Evolutionary conservation across 345 rosid genomes (phyloP).

Genomic region (Lagerstroemia speciosa): DNA sequence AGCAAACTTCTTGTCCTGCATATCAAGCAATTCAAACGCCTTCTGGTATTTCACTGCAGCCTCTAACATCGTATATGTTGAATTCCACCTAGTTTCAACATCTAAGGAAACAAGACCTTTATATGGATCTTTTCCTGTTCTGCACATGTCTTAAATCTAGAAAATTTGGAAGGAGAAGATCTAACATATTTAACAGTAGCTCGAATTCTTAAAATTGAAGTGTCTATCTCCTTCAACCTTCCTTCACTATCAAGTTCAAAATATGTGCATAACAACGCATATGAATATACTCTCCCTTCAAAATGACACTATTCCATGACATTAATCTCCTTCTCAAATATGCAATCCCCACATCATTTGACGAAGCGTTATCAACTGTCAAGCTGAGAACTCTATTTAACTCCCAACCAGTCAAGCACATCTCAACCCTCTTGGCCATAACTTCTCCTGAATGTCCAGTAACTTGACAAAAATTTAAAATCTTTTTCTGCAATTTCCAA

Average conservation of each 20-base stretch:
- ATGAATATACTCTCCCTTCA: constrained; percentile 2
- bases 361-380: constrained; percentile 8
- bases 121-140: not conserved
- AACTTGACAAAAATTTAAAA: constrained; percentile 8
- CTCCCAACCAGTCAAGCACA: constrained; percentile 11
- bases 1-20: not conserved
- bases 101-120: not conserved
- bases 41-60: not conserved
- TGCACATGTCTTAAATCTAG: not conserved
- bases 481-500: constrained; percentile 11
- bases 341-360: constrained; percentile 8
- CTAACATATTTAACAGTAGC: constrained; percentile 1
- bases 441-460: not conserved
- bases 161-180: not conserved
- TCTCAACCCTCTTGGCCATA: constrained; percentile 11
- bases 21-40: constrained; percentile 8
- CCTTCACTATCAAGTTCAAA: constrained; percentile 3
- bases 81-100: constrained; percentile 7
- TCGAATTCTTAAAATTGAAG: constrained; percentile 1
- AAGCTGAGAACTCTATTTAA: constrained; percentile 12
- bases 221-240: not conserved
- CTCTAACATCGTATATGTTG: constrained; percentile 7
- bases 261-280: constrained; percentile 2
- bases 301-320: constrained; percentile 3
- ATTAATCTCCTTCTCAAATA: constrained; percentile 4